Conservation (phyloP, 139 green algal species). For the Chlamydomonas sp. region DNA sequence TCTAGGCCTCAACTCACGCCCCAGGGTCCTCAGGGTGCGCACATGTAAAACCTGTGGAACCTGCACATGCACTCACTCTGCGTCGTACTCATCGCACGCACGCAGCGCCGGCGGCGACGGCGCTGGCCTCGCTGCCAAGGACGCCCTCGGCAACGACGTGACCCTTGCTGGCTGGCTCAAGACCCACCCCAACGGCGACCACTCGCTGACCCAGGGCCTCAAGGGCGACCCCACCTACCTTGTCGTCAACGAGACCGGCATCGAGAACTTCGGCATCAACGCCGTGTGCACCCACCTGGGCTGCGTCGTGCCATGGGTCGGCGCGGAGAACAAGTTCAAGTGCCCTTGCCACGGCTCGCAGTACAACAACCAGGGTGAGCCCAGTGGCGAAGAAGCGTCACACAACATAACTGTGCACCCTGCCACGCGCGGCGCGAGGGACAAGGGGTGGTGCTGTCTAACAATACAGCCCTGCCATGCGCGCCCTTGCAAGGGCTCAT, state of each 20-base stretch:
- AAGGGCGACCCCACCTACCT: conserved; percentile 99
- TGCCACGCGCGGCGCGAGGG: too few species aligned
- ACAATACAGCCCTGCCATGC: too few species aligned
- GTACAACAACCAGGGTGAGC: conserved; percentile 93
- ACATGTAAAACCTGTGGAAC: too few species aligned
- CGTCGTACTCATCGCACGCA: too few species aligned
- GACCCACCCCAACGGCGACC: conserved; percentile 77
- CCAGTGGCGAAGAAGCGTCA: too few species aligned
- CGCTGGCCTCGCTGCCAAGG: conserved; percentile 83
- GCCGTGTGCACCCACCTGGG: conserved; percentile 99
- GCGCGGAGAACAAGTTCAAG: conserved; percentile 98
- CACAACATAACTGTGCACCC: too few species aligned
- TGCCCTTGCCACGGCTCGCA: conserved; percentile 99
- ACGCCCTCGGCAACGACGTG: conserved; percentile 93
- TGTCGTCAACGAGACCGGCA: conserved; percentile 74
- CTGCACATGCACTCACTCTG: too few species aligned
- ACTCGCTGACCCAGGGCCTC: conserved; percentile 86
- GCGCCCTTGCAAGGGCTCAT: too few species aligned
- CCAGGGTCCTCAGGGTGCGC: too few species aligned
- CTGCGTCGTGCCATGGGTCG: conserved; percentile 98
- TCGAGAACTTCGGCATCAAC: conserved; percentile 95
- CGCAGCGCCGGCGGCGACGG: conserved; percentile 62
- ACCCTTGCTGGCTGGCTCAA: conserved; percentile 72
- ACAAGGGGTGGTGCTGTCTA: too few species aligned
- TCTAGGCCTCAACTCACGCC: too few species aligned